These are phyloP conservation scores for Globisporangium iwayamae DNA, from an alignment of 352 stramenopile genomes.

Conservation along the genomic window DNA sequence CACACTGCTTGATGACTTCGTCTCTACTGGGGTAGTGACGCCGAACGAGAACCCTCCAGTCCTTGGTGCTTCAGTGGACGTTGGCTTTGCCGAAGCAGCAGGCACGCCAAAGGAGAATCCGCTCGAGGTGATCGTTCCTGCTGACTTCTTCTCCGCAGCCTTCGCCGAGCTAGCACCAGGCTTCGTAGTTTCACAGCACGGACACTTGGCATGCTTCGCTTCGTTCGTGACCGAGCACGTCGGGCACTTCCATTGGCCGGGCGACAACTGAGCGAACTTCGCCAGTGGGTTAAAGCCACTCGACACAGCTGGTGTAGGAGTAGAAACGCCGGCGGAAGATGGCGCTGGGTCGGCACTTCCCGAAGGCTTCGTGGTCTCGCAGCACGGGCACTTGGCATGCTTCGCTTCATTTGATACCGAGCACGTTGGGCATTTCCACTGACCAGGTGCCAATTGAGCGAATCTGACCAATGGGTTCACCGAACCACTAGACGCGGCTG, in stretches of 20 bases:
- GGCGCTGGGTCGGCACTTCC: neutral
- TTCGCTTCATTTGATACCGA: slow-evolving; percentile 5
- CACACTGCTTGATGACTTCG: slow-evolving; percentile 11
- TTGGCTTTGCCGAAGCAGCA: slow-evolving; percentile 10
- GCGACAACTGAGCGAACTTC: slow-evolving; percentile 59
- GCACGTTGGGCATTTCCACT: slow-evolving; percentile 2
- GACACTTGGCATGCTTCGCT: slow-evolving; percentile 55
- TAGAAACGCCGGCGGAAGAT: neutral
- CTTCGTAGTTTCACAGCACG: slow-evolving; percentile 71
- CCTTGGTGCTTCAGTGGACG: slow-evolving; percentile 2
- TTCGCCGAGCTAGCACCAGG: slow-evolving; percentile 20
- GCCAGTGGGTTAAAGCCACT: slow-evolving; percentile 18
- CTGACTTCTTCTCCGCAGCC: slow-evolving; percentile 1
- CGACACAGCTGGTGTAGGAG: slow-evolving; percentile 11
- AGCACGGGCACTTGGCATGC: slow-evolving; percentile 3
- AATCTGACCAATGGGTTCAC: slow-evolving; percentile 8
- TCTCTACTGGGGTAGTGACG: slow-evolving; percentile 5
- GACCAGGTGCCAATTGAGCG: neutral
- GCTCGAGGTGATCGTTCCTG: slow-evolving; percentile 13
- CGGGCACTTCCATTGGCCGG: slow-evolving; percentile 83
- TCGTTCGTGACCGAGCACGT: slow-evolving; percentile 72
- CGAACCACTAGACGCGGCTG: slow-evolving; percentile 11
- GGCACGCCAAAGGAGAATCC: slow-evolving; percentile 31
- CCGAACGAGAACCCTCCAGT: slow-evolving; percentile 31
- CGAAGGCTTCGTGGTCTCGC: slow-evolving; percentile 6